Conservation (phyloP, 2,329 filamentous ascomycete species). For the Aureobasidium lini region DNA sequence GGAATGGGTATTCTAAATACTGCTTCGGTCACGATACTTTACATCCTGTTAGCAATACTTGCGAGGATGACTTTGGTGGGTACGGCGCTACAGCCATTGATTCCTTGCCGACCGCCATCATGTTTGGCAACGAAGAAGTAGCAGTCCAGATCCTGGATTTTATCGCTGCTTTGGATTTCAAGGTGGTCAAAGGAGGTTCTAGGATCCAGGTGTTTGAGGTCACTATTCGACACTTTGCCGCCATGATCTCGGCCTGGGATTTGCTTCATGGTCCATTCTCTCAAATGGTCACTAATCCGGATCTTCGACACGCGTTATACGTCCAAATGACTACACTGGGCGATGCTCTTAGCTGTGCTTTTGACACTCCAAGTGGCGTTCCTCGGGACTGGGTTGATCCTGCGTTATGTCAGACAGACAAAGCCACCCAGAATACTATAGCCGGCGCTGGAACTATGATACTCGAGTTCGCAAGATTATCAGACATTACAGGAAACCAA, state of each 20-base stretch:
- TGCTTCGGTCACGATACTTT: slow-evolving; percentile 29
- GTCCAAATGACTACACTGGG: slow-evolving; percentile 20
- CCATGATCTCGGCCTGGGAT: slow-evolving; percentile 22
- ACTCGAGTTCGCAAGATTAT: slow-evolving; percentile 21
- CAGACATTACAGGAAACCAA: slow-evolving; percentile 21
- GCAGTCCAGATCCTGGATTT: slow-evolving; percentile 18
- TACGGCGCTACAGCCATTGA: slow-evolving; percentile 23
- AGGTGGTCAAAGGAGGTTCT: slow-evolving; percentile 14
- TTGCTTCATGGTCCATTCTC: slow-evolving; percentile 20
- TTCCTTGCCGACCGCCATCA: slow-evolving; percentile 21
- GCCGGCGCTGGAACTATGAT: slow-evolving; percentile 21
- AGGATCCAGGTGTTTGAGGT: slow-evolving; percentile 22
- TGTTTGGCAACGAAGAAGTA: slow-evolving; percentile 19
- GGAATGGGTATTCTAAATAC: slow-evolving; percentile 28
- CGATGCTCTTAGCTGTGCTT: slow-evolving; percentile 20
- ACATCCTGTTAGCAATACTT: slow-evolving; percentile 22
- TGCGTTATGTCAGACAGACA: slow-evolving; percentile 18
- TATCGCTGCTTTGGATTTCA: slow-evolving; percentile 20
- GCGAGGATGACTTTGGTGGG: slow-evolving; percentile 22
- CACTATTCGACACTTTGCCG: slow-evolving; percentile 21
- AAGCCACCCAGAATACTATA: slow-evolving; percentile 20
- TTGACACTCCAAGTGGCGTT: slow-evolving; percentile 19
- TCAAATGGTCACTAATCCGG: slow-evolving; percentile 13
- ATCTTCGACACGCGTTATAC: slow-evolving; percentile 17
- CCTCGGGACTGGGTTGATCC: slow-evolving; percentile 23